Evolutionary conservation across 176 grass and related monocot genomes (phyloP).

Genomic region (Aegilops bicornis): DNA sequence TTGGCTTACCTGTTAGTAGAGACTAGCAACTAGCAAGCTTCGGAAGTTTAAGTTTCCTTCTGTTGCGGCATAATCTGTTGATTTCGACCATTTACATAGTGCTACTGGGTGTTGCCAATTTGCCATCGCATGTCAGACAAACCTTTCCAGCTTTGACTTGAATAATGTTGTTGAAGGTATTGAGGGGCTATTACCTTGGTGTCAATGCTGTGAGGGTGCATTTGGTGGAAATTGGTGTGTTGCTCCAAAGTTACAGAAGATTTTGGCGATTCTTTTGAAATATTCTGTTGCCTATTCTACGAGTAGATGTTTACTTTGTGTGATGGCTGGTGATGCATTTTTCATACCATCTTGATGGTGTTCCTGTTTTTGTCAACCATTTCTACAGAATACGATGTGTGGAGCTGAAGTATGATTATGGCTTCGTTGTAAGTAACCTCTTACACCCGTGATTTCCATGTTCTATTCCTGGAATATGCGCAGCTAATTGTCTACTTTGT

Average conservation of each 20-base stretch:
- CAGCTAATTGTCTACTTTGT: not conserved
- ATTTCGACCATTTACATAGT: not conserved
- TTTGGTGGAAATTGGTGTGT: constrained; percentile 34
- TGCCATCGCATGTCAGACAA: constrained; percentile 20
- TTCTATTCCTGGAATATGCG: not conserved
- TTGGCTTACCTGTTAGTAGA: not conserved
- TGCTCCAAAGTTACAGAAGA: constrained; percentile 23
- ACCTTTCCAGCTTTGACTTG: constrained; percentile 63
- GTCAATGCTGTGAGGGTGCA: constrained; percentile 15
- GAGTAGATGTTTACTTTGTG: constrained; percentile 27
- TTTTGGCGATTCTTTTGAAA: constrained; percentile 23
- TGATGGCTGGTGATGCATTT: constrained; percentile 15
- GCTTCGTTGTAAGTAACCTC: constrained; percentile 75
- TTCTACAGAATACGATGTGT: constrained; percentile 72
- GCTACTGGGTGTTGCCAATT: constrained; percentile 11
- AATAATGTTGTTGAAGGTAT: constrained; percentile 88
- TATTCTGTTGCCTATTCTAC: not conserved
- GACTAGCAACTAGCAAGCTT: not conserved
- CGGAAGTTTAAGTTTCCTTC: not conserved
- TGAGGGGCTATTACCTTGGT: constrained; percentile 43
- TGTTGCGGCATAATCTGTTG: not conserved
- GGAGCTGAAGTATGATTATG: constrained; percentile 84
- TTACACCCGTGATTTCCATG: not conserved
- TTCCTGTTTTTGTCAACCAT: constrained; percentile 51
- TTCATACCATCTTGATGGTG: constrained; percentile 27